Percentiles rank a stretch among this genome's conserved stretches.
These are phyloP conservation scores for Penicillium canariense DNA, from an alignment of 495 filamentous ascomycete species.

Conservation along the genomic window DNA sequence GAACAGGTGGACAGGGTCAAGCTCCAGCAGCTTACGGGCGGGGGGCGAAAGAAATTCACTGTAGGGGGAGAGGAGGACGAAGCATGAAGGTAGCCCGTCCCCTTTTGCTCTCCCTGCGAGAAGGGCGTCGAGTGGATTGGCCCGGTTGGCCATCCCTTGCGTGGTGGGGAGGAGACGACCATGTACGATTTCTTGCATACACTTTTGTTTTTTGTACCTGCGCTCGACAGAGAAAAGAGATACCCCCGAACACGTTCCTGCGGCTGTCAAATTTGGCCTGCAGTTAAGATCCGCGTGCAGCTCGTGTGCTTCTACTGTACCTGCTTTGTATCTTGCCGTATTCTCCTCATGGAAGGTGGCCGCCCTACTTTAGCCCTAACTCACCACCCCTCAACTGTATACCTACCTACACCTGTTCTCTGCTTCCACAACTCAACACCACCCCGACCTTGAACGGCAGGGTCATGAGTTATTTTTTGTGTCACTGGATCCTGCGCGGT, in stretches of 20 bases:
- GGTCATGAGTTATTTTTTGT: slow-evolving; percentile 17
- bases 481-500: slow-evolving; percentile 6
- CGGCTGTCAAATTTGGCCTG: slow-evolving; percentile 35
- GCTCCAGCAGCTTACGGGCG: slow-evolving; percentile 78
- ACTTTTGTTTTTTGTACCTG: slow-evolving; percentile 14
- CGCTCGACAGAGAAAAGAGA: slow-evolving; percentile 23
- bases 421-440: slow-evolving; percentile 16
- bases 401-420: slow-evolving; percentile 16
- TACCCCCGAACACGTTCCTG: slow-evolving; percentile 44
- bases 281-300: slow-evolving; percentile 24
- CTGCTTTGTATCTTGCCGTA: slow-evolving; percentile 19
- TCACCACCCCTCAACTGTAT: slow-evolving; percentile 11
- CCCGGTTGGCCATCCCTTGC: slow-evolving; percentile 36
- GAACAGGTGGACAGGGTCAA: slow-evolving; percentile 84
- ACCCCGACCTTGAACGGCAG: slow-evolving; percentile 17
- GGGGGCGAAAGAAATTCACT: slow-evolving; percentile 82
- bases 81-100: slow-evolving; percentile 33
- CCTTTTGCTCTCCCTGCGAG: slow-evolving; percentile 34
- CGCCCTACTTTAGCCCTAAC: slow-evolving; percentile 23
- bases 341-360: slow-evolving; percentile 22
- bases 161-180: slow-evolving; percentile 24
- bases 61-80: slow-evolving; percentile 72
- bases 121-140: slow-evolving; percentile 29
- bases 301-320: slow-evolving; percentile 26
- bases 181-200: slow-evolving; percentile 33